phyloP scores from a whole-genome alignment of 352 stramenopile species.

The Phytopythium oedochilum region DNA sequence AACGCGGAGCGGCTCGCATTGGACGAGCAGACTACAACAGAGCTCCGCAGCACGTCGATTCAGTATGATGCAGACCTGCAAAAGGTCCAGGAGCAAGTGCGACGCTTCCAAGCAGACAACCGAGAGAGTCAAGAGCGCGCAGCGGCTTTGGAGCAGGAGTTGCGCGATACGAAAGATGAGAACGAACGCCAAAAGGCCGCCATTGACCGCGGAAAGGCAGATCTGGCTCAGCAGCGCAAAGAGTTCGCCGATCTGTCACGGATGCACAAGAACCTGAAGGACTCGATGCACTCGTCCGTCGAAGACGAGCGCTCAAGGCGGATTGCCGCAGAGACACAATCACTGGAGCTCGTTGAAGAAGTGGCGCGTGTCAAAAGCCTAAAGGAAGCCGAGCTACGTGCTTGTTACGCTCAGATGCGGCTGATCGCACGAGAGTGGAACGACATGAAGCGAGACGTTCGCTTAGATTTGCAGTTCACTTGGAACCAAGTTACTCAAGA shows the following conservation, averaged over 20 bases:
- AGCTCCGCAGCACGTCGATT: slow-evolving; percentile 18
- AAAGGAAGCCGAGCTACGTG: slow-evolving; percentile 17
- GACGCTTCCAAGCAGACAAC: slow-evolving; percentile 7
- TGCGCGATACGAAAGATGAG: slow-evolving; percentile 16
- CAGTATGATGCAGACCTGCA: slow-evolving; percentile 26
- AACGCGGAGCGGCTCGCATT: slow-evolving; percentile 14
- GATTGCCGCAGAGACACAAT: slow-evolving; percentile 14
- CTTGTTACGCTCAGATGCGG: slow-evolving; percentile 24
- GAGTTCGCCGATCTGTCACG: slow-evolving; percentile 57
- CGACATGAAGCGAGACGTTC: slow-evolving; percentile 24
- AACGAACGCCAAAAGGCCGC: slow-evolving; percentile 22
- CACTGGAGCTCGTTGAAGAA: slow-evolving; percentile 24
- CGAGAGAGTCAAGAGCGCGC: slow-evolving; percentile 10
- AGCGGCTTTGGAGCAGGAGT: slow-evolving; percentile 9
- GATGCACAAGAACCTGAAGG: slow-evolving; percentile 62
- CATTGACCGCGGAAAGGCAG: slow-evolving; percentile 24
- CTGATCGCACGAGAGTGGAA: slow-evolving; percentile 23
- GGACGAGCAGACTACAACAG: slow-evolving; percentile 13
- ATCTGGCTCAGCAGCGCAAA: slow-evolving; percentile 41
- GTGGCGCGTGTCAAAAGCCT: slow-evolving; percentile 14
- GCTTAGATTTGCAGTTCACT: slow-evolving; percentile 25
- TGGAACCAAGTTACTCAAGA: slow-evolving; percentile 30
- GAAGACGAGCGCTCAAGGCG: slow-evolving; percentile 26
- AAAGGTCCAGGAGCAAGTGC: slow-evolving; percentile 19
- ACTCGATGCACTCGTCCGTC: slow-evolving; percentile 37